Base-by-base conservation (phyloP, 2,329 filamentous ascomycete species). In the Tolypocladium sp. region DNA sequence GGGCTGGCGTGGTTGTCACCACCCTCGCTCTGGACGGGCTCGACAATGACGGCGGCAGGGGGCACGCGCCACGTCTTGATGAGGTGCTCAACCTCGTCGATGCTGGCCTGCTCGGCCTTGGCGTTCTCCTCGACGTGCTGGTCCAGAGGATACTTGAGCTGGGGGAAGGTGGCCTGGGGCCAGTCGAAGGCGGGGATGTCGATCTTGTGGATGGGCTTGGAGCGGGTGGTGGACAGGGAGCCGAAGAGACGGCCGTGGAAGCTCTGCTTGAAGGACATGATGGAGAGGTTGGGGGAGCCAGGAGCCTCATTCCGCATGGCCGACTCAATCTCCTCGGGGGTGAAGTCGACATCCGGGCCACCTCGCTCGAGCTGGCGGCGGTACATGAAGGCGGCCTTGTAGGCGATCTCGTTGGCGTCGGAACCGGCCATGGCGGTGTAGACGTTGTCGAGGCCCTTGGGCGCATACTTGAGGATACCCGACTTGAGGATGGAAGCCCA, bases 341-440 rank as follows among this genome's bases (percentile, higher is more conserved):
- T 90, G 78, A 96, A 96, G 60, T 93, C 90, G 58, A 87, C 89
- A 42, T 87, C 74, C 53, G 84, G 79, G 9, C 91, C 91, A 65
- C 91, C 91, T 62, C 92, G 90, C 76, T 94, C 85, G 63, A 86
- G 82, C 74, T 91, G 89, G 55, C 90, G 86, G 70, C 88, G 87
- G 82, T 88, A 95, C 87, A 96, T 96, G 78, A 96, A 96, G 56
- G 92, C 92, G 10, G 92, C 92, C 79, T 96, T 96, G 84, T 91
- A 96, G 51, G 92, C 92, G 40, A 90, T 89, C 78, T 96, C 92
- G 77, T 96, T 96, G 75, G 92, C 92, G 69, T 96, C 92, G 25
- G 91, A 95, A 62, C 92, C 92, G 58, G 91, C 85, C 80, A 91
- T 89, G 64, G 88, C 91, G 22, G 92, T 96, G 78, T 96, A 96